Base-by-base conservation (phyloP, 2,329 filamentous ascomycete species). In the Sporothrix dimorphospora region DNA sequence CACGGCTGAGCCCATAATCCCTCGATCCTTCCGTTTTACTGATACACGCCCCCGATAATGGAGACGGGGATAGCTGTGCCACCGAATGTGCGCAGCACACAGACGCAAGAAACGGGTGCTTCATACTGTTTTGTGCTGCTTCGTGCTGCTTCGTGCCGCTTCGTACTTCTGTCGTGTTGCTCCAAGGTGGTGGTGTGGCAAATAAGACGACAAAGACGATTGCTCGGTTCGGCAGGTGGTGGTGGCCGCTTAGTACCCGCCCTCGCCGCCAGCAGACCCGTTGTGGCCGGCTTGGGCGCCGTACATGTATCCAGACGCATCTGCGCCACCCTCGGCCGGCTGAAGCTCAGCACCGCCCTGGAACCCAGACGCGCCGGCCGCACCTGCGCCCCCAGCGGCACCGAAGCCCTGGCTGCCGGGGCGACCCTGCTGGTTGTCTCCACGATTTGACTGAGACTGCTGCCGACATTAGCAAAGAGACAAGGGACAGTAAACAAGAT, bases 391-490 rank as follows among this genome's bases (percentile, higher is more conserved):
- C 63, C 81, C 79, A 45, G 82, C 77, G 42, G 82, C 81, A 61
- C 84, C 85, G 75, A 86, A 87, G 14, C 85, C 86, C 77, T 87
- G 85, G 76, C 86, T 88, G 72, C 80, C 81, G n/a, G 86, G 86
- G 67, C 86, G 81, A 73, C 82, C 82, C 74, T 82, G 82, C 73
- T 85, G 83, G 76, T 82, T 83, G 45, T 88, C 86, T 74, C 90
- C 90, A 77, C 91, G 86, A 82, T 92, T 91, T 77, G 93, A 92
- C 83, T 96, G 91, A 76, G 92, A 94, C 91, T 95, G 73, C 68
- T 70, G 51, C 30, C n/a, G 27, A 2, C 19, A 27, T 21, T 49
- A 24, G 40, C 4, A 53, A 30, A 66, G 9, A 21, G 19, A 53
- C 61, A 45, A 27, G 57, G 69, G 59, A 30, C 19, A 59, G 38